A percentile compares a stretch with the other conserved stretches of the same genome.
These are phyloP conservation scores for Exophiala sp. DNA, from an alignment of 2,329 filamentous ascomycete species.

Conservation along the genomic window DNA sequence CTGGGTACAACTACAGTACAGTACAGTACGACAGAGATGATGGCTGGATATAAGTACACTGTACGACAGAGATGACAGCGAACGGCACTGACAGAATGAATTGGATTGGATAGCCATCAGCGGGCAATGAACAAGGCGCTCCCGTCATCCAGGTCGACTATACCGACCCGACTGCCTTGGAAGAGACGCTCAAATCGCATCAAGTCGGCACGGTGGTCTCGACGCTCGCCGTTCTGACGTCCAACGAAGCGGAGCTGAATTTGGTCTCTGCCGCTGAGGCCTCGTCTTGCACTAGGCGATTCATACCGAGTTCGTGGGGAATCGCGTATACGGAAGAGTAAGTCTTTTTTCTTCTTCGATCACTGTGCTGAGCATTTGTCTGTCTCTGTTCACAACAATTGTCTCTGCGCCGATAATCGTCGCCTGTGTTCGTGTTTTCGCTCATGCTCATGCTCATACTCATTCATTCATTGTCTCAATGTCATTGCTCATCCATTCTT, in stretches of 20 bases:
- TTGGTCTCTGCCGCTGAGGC: conserved; percentile 1
- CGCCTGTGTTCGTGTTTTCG: neutral
- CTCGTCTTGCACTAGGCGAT: neutral
- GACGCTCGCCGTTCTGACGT: neutral
- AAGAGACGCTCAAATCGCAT: neutral
- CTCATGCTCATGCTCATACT: neutral
- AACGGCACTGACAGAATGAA: too few relatives aligned
- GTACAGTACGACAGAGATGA: too few relatives aligned
- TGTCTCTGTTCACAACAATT: too few relatives aligned
- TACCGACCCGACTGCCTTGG: neutral
- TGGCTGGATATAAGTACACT: too few relatives aligned
- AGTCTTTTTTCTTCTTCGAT: too few relatives aligned
- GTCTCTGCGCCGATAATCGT: neutral
- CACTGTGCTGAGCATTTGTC: too few relatives aligned
- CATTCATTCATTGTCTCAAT: neutral
- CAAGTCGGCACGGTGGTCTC: neutral
- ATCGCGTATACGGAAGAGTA: neutral
- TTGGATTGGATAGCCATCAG: too few relatives aligned
- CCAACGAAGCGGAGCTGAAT: neutral
- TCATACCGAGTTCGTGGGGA: neutral
- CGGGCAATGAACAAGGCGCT: too few relatives aligned
- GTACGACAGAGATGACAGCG: too few relatives aligned
- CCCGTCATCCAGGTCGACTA: neutral
- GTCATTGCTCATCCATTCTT: too few relatives aligned
- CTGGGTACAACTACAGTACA: too few relatives aligned